These are phyloP conservation scores for Fusarium praegraminearum DNA, from an alignment of 2,329 filamentous ascomycete species.

Conservation along the genomic window DNA sequence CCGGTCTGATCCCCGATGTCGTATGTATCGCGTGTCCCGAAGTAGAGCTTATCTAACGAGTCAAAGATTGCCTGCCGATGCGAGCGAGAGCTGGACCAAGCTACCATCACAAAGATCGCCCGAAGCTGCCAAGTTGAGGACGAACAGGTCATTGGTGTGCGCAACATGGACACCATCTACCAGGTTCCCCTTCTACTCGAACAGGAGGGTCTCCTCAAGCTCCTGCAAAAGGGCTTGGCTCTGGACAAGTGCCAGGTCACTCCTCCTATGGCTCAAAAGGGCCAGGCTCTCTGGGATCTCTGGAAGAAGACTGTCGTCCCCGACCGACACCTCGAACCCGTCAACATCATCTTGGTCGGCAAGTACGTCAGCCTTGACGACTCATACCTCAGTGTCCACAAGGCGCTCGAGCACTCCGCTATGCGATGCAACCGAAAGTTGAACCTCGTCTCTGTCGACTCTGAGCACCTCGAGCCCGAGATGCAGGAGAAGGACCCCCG, in stretches of 20 bases:
- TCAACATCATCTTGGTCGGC: slow-evolving; percentile 88
- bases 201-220: slow-evolving; percentile 78
- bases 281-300: slow-evolving; percentile 77
- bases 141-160: slow-evolving; percentile 89
- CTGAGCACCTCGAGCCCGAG: slow-evolving; percentile 81
- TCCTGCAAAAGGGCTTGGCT: slow-evolving; percentile 74
- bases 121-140: slow-evolving; percentile 87
- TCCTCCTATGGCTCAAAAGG: slow-evolving; percentile 68
- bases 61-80: slow-evolving; percentile 90
- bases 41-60: slow-evolving; percentile 7
- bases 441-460: slow-evolving; percentile 85
- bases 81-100: slow-evolving; percentile 77
- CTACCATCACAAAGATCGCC: slow-evolving; percentile 88
- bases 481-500: slow-evolving; percentile 72
- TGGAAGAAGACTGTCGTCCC: slow-evolving; percentile 80
- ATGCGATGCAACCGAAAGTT: slow-evolving; percentile 88
- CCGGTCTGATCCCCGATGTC: slow-evolving; percentile 78
- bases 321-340: slow-evolving; percentile 72
- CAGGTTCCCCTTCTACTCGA: slow-evolving; percentile 94
- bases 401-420: slow-evolving; percentile 89
- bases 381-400: slow-evolving; percentile 84
- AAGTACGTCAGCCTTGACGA: slow-evolving; percentile 91
- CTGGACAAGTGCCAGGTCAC: slow-evolving; percentile 70
- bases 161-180: slow-evolving; percentile 90
- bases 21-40: slow-evolving; percentile 55